These are phyloP conservation scores for Paramecium octaurelia DNA, from an alignment of 73 alveolate species.

Conservation along the genomic window DNA sequence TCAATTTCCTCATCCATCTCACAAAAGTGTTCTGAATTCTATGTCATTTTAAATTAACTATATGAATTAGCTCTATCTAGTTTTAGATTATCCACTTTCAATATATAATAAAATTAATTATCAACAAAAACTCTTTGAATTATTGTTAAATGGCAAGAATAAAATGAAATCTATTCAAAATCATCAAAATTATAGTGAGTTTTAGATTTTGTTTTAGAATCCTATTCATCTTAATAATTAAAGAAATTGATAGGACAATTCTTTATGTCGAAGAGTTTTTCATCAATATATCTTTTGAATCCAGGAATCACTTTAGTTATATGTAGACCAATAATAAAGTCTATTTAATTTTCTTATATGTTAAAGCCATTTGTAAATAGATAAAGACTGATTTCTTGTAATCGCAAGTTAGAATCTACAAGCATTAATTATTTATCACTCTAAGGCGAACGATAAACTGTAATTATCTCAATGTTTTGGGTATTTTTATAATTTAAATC, in stretches of 20 bases:
- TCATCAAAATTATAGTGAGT: background rate
- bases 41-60: background rate
- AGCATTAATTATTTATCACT: background rate
- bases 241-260: background rate
- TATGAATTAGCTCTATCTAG: background rate
- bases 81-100: background rate
- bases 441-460: background rate
- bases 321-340: background rate
- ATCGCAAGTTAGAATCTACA: background rate
- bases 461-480: background rate
- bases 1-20: conserved; percentile 6
- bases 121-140: background rate
- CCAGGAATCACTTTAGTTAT: background rate
- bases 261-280: background rate
- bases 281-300: conserved; percentile 7
- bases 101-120: background rate
- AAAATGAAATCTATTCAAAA: background rate
- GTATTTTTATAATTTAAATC: background rate
- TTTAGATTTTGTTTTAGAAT: background rate
- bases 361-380: background rate
- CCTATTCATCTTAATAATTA: background rate
- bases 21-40: background rate
- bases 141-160: background rate
- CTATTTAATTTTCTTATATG: background rate
- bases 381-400: background rate